Evolutionary conservation across 192 early-diverging fungal species (phyloP).

Genomic region (Blastocladiella britannica): DNA sequence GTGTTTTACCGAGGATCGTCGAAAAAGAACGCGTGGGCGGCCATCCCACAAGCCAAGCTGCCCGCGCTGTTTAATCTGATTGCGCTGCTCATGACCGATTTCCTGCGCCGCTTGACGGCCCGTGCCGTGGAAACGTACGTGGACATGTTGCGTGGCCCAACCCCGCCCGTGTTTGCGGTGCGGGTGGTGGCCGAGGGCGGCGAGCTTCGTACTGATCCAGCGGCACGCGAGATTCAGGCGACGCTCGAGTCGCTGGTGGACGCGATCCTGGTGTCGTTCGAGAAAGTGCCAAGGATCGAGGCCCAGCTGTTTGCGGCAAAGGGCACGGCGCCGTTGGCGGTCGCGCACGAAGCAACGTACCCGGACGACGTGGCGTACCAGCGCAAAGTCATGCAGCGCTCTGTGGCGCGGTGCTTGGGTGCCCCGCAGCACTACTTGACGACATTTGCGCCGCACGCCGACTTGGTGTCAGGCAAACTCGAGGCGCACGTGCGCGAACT

Average conservation of each 20-base stretch:
- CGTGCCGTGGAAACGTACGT: conserved; percentile 26
- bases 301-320: conserved; percentile 27
- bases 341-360: conserved; percentile 30
- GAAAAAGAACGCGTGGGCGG: conserved; percentile 31
- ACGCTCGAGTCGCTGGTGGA: conserved; percentile 26
- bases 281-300: conserved; percentile 31
- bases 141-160: conserved; percentile 21
- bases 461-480: conserved; percentile 11
- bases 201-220: conserved; percentile 23
- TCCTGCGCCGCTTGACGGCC: conserved; percentile 24
- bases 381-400: conserved; percentile 11
- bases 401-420: conserved; percentile 13
- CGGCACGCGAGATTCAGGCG: conserved; percentile 16
- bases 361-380: conserved; percentile 21
- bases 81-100: conserved; percentile 24
- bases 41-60: conserved; percentile 8
- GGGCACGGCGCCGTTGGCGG: background rate
- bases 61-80: conserved; percentile 27
- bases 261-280: conserved; percentile 17
- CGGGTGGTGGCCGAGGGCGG: conserved; percentile 18
- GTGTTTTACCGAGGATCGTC: conserved; percentile 32
- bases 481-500: background rate
- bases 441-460: conserved; percentile 28
- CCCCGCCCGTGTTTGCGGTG: conserved; percentile 10
- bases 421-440: conserved; percentile 19